Percentiles rank a stretch among this genome's conserved stretches.
Evolutionary conservation across 345 rosid genomes (phyloP).

Genomic region (Turritis glabra): DNA sequence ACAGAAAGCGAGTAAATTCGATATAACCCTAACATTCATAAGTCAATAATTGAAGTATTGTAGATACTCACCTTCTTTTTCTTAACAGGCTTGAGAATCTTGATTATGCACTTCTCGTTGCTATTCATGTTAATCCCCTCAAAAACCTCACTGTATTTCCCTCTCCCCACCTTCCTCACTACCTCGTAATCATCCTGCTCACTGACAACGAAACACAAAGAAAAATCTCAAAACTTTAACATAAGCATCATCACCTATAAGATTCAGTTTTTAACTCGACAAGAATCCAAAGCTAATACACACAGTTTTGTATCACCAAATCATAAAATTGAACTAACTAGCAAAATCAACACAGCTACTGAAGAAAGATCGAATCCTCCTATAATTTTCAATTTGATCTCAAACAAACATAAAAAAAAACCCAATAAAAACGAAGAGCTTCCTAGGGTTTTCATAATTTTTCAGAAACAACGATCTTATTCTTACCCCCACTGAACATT

Average conservation of each 20-base stretch:
- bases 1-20: neutral
- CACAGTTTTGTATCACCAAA: neutral
- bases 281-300: neutral
- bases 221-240: constrained; percentile 9
- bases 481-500: constrained; percentile 92
- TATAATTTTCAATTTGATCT: neutral
- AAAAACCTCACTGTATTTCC: constrained; percentile 87
- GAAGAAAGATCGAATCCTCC: neutral
- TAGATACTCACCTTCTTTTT: constrained; percentile 67
- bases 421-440: neutral
- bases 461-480: constrained; percentile 32
- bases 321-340: neutral
- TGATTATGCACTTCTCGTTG: constrained; percentile 72
- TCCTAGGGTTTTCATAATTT: constrained; percentile 3
- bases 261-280: neutral
- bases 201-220: constrained; percentile 39
- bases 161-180: constrained; percentile 83
- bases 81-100: constrained; percentile 93
- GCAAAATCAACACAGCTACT: neutral
- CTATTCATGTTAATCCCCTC: constrained; percentile 74
- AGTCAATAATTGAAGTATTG: neutral
- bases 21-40: neutral
- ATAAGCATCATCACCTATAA: constrained; percentile 7
- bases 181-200: constrained; percentile 92
- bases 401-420: neutral